Conservation (phyloP, 164 flowering plant genomes). For the Sextonia rubra region DNA sequence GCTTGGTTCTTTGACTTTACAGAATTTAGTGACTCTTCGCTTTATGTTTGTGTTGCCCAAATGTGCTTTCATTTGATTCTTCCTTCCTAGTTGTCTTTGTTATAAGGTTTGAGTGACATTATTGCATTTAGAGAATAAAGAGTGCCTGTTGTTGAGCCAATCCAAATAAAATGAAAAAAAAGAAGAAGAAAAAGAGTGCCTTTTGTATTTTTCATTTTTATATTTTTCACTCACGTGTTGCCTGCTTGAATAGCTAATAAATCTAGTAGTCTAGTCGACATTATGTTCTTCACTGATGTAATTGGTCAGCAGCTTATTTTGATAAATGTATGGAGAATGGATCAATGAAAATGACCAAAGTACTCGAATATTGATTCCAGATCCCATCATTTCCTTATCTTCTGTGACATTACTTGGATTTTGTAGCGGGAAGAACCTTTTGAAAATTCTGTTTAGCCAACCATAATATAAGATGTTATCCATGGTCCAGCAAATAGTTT, state of each 20-base stretch:
- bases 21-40: not conserved
- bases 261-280: not conserved
- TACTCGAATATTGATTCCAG: not conserved
- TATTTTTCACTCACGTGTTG: too few species aligned
- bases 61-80: not conserved
- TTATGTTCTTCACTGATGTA: too few species aligned
- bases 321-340: not conserved
- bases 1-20: too few species aligned
- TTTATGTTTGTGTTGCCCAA: not conserved
- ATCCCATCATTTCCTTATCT: not conserved
- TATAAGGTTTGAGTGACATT: not conserved
- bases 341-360: not conserved
- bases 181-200: too few species aligned
- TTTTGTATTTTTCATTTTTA: too few species aligned
- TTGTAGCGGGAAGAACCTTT: not conserved
- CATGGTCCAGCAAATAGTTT: too few species aligned
- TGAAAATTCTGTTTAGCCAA: not conserved
- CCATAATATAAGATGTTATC: too few species aligned
- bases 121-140: not conserved
- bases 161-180: too few species aligned
- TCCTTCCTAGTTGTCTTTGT: not conserved
- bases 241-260: too few species aligned
- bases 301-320: too few species aligned
- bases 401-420: not conserved
- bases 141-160: too few species aligned